Base-by-base conservation (phyloP, 352 stramenopile species). In the Globisporangium megalacanthum region DNA sequence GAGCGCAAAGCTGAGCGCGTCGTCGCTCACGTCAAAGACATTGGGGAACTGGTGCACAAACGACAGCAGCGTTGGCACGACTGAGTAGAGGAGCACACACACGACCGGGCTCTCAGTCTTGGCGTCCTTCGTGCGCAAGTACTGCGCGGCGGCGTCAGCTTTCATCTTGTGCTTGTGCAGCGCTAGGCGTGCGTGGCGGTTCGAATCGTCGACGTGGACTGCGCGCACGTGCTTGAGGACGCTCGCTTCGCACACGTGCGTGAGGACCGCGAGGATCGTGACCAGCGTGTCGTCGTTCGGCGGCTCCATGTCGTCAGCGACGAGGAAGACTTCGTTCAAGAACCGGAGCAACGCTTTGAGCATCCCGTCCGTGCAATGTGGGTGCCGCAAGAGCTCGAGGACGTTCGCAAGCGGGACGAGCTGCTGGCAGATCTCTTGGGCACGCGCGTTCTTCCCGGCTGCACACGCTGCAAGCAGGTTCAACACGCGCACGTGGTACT, bases 371-470 rank as follows among this genome's bases (percentile, higher is more conserved):
- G 75, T 80, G 53, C 75, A 84, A 4, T 81, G 35, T 0, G 33
- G 35, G 36, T 81, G 59, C 13, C 49, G 49, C 17, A 86, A 31
- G 37, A 88, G 41, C 39, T 81, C 63, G 35, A 83, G 48, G 10
- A 79, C 58, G 45, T 62, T 77, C 11, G 49, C 46, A n/a, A 88
- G 55, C 4, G 78, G 68, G 19, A 86, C 41, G 35, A 86, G 73
- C 54, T 88, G 75, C 60, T 88, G 78, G 19, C 78, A 88, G 31
- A 86, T 85, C 50, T 86, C 74, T 59, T 88, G 78, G 6, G 73
- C 75, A 13, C 70, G 70, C 7, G 70, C 80, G 36, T 86, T 88
- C 59, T 83, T 85, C 3, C 78, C 78, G 0, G 65, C 72, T 1
- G 74, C 80, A 48, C 79, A 87, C 17, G 72, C 75, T 33, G 77